phyloP scores from a whole-genome alignment of 2,329 filamentous ascomycete species.

The Drechslerella dactyloides region DNA sequence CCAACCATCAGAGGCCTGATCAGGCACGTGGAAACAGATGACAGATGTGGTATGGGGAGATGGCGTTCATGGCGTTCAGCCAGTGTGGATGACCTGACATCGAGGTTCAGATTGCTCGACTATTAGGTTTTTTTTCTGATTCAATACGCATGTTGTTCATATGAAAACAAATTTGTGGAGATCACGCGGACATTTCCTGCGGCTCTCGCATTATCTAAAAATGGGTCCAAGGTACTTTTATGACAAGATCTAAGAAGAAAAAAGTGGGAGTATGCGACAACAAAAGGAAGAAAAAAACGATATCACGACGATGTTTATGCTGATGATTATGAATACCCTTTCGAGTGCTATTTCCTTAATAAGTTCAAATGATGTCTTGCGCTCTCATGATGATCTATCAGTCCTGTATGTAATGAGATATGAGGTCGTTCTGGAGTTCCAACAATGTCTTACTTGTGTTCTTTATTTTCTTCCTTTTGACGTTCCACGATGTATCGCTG shows the following conservation, averaged over 20 bases:
- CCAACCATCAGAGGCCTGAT: constrained; percentile 35
- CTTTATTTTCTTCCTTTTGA: not conserved
- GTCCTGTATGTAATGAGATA: not conserved
- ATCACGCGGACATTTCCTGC: not conserved
- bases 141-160: not conserved
- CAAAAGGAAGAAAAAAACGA: not conserved
- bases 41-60: constrained; percentile 44
- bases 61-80: constrained; percentile 34
- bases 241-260: not conserved
- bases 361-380: not conserved
- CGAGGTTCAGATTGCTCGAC: constrained; percentile 39
- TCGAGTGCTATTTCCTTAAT: no score
- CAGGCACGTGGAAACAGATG: constrained; percentile 42
- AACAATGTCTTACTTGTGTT: not conserved
- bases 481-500: not conserved
- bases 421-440: not conserved
- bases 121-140: constrained; percentile 16
- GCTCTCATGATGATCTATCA: not conserved
- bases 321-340: not conserved
- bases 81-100: constrained; percentile 40
- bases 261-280: not conserved
- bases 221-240: not conserved
- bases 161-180: not conserved
- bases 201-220: not conserved
- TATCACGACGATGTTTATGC: not conserved